Evolutionary conservation across 106 monocot species (phyloP).

Genomic region (Acorus gramineus): DNA sequence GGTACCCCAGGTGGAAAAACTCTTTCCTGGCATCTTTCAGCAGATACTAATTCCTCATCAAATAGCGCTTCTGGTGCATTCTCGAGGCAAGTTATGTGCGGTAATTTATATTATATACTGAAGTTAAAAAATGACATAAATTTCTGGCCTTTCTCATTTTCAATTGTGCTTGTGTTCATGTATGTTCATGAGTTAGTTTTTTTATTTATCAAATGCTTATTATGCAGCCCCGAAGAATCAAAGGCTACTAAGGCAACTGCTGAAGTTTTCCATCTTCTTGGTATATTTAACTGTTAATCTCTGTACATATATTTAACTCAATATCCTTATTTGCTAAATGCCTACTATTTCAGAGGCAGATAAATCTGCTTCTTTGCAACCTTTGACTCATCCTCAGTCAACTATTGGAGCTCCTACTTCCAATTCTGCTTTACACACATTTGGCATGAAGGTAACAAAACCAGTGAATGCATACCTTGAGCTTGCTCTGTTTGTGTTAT

Average conservation of each 20-base stretch:
- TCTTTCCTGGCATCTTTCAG: slow-evolving; percentile 73
- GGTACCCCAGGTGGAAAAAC: slow-evolving; percentile 50
- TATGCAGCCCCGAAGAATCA: slow-evolving; percentile 30
- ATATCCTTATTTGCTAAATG: not conserved
- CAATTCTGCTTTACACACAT: slow-evolving; percentile 2
- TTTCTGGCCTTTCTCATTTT: not conserved
- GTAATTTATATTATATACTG: not conserved
- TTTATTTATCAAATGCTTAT: not conserved
- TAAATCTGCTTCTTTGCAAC: slow-evolving; percentile 12
- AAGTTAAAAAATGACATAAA: not conserved
- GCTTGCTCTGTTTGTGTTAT: not conserved
- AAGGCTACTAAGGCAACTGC: slow-evolving; percentile 28
- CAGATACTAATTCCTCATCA: slow-evolving; percentile 38
- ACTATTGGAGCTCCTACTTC: slow-evolving; percentile 4
- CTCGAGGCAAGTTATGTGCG: slow-evolving; percentile 14
- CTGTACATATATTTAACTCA: not conserved
- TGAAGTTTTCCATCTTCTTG: slow-evolving; percentile 31
- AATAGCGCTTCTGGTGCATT: slow-evolving; percentile 23
- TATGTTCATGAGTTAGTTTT: not conserved
- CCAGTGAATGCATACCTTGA: not conserved
- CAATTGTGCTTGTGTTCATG: not conserved
- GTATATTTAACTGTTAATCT: slow-evolving; percentile 17
- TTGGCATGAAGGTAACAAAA: slow-evolving; percentile 26
- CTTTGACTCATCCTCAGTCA: slow-evolving; percentile 28
- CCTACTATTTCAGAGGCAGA: slow-evolving; percentile 25